Conservation (phyloP, 306 rosid species). For the Vachellia pachyceras region DNA sequence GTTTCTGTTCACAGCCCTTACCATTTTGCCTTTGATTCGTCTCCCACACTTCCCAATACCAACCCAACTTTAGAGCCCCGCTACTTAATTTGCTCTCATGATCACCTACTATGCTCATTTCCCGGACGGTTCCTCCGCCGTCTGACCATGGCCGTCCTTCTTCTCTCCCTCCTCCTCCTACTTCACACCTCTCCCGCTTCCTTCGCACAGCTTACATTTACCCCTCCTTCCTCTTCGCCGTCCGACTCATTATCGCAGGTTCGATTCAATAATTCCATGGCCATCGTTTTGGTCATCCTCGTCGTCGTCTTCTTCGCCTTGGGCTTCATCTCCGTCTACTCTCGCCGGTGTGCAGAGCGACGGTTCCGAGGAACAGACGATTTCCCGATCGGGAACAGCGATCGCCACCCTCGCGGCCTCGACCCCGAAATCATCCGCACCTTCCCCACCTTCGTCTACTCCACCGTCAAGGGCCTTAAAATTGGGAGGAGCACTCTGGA, state of each 20-base stretch:
- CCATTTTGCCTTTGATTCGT: neutral
- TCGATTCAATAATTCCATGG: conserved; percentile 61
- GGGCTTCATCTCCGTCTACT: conserved; percentile 79
- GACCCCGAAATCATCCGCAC: conserved; percentile 60
- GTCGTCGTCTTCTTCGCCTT: conserved; percentile 61
- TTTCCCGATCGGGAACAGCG: conserved; percentile 17
- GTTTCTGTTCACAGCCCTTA: neutral
- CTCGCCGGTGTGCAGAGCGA: conserved; percentile 74
- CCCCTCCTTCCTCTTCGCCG: conserved; percentile 3
- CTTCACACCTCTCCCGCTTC: conserved; percentile 18
- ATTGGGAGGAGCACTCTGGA: conserved; percentile 70
- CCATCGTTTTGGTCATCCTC: conserved; percentile 55
- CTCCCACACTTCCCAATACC: neutral
- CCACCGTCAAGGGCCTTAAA: conserved; percentile 70
- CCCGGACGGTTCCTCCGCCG: neutral
- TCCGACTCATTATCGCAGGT: neutral
- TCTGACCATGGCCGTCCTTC: conserved; percentile 27
- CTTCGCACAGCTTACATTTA: conserved; percentile 42
- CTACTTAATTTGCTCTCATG: conserved; percentile 27
- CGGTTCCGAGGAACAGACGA: conserved; percentile 44
- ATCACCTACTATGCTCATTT: conserved; percentile 41
- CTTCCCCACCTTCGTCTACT: conserved; percentile 80
- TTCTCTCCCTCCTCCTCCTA: conserved; percentile 26
- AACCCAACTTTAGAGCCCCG: conserved; percentile 18
- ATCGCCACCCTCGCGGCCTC: conserved; percentile 59